A percentile compares a stretch with the other conserved stretches of the same genome.
Conservation (phyloP, 768 basidiomycete species). For the Wakefieldia striispora region DNA sequence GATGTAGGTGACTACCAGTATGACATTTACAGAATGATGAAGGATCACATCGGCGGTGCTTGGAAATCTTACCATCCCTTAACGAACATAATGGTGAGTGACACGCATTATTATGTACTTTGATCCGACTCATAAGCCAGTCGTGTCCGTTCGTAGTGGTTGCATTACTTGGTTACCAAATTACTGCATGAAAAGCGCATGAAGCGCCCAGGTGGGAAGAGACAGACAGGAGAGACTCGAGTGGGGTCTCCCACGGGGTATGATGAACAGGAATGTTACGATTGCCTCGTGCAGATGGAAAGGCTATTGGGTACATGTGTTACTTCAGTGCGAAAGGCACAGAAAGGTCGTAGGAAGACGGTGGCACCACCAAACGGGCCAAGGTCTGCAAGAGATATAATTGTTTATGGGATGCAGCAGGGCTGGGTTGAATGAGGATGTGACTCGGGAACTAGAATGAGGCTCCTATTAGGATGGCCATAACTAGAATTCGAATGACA, state of each 20-base stretch:
- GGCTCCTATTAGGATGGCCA: too few relatives aligned
- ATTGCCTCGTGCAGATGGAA: conserved; percentile 67
- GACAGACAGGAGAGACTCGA: conserved; percentile 20
- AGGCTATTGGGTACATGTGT: conserved; percentile 50
- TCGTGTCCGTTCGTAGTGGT: conserved; percentile 62
- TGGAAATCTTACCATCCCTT: conserved; percentile 82
- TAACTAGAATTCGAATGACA: too few relatives aligned
- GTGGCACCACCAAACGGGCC: conserved; percentile 16
- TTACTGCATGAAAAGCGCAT: conserved; percentile 70
- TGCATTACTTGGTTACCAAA: conserved; percentile 80
- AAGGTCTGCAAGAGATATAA: conserved; percentile 56
- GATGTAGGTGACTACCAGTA: conserved; percentile 84
- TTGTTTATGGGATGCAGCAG: conserved; percentile 56
- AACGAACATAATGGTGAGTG: conserved; percentile 86
- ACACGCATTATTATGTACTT: neutral
- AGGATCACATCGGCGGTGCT: conserved; percentile 47
- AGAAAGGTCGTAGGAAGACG: conserved; percentile 37
- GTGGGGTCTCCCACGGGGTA: conserved; percentile 36
- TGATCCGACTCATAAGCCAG: conserved; percentile 13
- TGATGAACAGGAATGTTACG: conserved; percentile 67
- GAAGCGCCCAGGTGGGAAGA: conserved; percentile 49
- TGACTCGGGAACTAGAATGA: too few relatives aligned
- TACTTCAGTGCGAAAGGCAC: conserved; percentile 32
- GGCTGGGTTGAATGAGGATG: conserved; percentile 58
- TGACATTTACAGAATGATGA: conserved; percentile 92